Percentiles rank a stretch among this genome's conserved stretches.
These are phyloP conservation scores for Aquilaria yunnanensis DNA, from an alignment of 345 rosid genomes.

Conservation along the genomic window DNA sequence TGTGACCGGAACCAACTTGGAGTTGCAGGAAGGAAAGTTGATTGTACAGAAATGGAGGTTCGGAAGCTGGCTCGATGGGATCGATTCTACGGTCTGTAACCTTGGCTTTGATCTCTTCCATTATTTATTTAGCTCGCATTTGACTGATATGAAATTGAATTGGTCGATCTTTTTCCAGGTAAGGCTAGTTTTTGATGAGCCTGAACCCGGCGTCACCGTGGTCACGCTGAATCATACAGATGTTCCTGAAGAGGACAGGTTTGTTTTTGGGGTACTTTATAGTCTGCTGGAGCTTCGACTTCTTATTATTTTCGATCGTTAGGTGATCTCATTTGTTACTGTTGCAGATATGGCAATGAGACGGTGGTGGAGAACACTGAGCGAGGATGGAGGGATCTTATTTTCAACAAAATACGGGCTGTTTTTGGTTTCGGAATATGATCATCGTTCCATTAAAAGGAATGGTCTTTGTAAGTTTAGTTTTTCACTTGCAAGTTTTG, in stretches of 20 bases:
- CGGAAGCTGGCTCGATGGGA: conserved; percentile 91
- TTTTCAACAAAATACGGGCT: conserved; percentile 73
- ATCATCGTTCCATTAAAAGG: conserved; percentile 3
- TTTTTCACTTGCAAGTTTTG: too few relatives aligned
- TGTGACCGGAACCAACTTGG: conserved; percentile 62
- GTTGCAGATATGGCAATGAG: conserved; percentile 74
- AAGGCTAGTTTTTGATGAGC: conserved; percentile 53
- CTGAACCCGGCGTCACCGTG: conserved; percentile 66
- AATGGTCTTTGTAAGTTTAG: background rate
- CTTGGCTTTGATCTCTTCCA: background rate
- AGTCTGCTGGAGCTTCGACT: too few relatives aligned
- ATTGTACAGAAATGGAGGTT: conserved; percentile 89
- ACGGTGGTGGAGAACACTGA: conserved; percentile 87
- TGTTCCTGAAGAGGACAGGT: conserved; percentile 90
- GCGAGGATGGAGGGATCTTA: conserved; percentile 89
- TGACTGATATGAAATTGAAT: background rate
- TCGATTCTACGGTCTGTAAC: conserved; percentile 54
- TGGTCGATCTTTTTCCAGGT: conserved; percentile 50
- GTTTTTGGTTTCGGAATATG: conserved; percentile 76
- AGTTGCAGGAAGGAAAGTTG: conserved; percentile 72
- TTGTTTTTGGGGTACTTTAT: conserved; percentile 8
- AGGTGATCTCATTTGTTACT: background rate
- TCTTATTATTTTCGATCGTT: background rate
- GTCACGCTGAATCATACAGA: conserved; percentile 66
- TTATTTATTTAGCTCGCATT: too few relatives aligned